A percentile compares a stretch with the other conserved stretches of the same genome.
These are phyloP conservation scores for Actinidia polygama DNA, from an alignment of 179 eudicot genomes.

Conservation along the genomic window DNA sequence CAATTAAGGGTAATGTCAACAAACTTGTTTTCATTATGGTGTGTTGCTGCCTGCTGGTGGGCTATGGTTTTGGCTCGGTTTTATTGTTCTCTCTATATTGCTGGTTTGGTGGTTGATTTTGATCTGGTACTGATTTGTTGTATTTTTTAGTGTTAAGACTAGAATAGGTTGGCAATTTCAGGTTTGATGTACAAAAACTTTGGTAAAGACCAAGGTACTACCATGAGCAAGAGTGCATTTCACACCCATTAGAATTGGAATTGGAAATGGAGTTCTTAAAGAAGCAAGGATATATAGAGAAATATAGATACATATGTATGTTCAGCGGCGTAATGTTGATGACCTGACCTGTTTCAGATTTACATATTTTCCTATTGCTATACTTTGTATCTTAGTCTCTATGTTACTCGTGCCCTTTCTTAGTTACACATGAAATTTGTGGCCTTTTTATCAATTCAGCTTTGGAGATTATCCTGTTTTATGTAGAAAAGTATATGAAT, in stretches of 20 bases:
- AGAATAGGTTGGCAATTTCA: too few species aligned
- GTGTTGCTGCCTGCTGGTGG: neutral
- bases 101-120: constrained; percentile 3
- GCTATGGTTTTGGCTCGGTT: neutral
- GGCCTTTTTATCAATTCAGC: neutral
- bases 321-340: neutral
- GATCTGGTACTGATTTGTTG: neutral
- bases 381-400: neutral
- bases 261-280: too few species aligned
- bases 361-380: neutral
- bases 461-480: neutral
- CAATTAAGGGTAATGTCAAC: too few species aligned
- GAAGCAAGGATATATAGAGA: too few species aligned
- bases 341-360: neutral
- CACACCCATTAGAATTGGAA: too few species aligned
- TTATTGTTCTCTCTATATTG: neutral
- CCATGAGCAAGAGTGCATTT: too few species aligned
- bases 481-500: neutral
- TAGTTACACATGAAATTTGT: neutral
- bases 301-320: neutral
- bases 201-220: too few species aligned
- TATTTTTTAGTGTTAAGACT: neutral
- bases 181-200: too few species aligned
- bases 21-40: too few species aligned
- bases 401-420: neutral